Conservation (phyloP, 345 rosid genomes). For the Bruguiera parviflora region DNA sequence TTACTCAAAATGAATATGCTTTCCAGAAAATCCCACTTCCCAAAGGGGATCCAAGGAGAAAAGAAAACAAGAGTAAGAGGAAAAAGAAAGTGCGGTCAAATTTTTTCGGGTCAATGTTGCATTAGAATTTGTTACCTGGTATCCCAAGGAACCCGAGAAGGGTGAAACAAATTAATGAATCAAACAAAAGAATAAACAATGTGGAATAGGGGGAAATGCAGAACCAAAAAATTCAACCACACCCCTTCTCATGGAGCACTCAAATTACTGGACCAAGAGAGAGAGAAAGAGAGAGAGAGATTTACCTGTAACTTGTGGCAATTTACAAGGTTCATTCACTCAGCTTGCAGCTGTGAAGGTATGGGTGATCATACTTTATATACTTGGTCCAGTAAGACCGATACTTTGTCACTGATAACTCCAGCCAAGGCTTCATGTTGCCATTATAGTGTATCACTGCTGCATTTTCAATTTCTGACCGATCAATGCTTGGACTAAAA, state of each 20-base stretch:
- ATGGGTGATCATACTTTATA: conserved; percentile 86
- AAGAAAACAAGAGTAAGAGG: neutral
- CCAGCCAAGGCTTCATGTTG: conserved; percentile 99
- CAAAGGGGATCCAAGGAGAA: neutral
- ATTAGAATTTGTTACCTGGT: conserved; percentile 22
- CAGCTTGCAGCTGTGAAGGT: conserved; percentile 71
- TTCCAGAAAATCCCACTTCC: conserved; percentile 10
- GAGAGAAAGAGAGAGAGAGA: conserved; percentile 10
- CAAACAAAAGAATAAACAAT: conserved; percentile 36
- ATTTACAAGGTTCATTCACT: conserved; percentile 42
- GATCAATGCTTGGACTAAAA: conserved; percentile 81
- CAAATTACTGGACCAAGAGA: conserved; percentile 12
- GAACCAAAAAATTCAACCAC: conserved; percentile 23
- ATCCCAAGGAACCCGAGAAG: conserved; percentile 7
- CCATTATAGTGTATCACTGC: conserved; percentile 95
- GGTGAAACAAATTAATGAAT: conserved; percentile 44
- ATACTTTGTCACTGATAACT: conserved; percentile 91
- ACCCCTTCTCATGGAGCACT: conserved; percentile 10
- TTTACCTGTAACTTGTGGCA: conserved; percentile 11
- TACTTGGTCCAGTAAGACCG: conserved; percentile 86
- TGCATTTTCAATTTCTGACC: conserved; percentile 77
- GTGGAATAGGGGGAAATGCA: conserved; percentile 22
- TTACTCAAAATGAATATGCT: neutral
- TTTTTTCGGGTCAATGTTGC: conserved; percentile 26
- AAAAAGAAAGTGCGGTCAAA: neutral